Evolutionary conservation across 192 early-diverging fungal species (phyloP).

Genomic region (Mortierella antarctica): DNA sequence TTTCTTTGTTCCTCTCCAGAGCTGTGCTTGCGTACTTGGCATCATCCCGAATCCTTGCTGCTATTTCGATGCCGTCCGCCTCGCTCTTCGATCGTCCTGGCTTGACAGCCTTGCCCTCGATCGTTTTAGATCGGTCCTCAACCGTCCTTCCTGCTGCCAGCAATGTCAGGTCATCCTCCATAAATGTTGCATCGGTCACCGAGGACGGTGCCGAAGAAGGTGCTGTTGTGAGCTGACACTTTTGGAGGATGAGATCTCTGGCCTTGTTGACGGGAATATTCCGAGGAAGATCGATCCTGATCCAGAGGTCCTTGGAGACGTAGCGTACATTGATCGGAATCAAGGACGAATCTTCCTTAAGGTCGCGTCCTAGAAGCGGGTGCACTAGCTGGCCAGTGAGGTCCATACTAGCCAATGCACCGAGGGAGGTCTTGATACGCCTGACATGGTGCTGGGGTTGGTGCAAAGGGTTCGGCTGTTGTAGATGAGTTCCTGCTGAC

Average conservation of each 20-base stretch:
- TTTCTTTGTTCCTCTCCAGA: too few relatives aligned
- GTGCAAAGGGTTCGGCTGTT: background rate
- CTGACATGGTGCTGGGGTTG: constrained; percentile 6
- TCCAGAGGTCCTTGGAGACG: constrained; percentile 40
- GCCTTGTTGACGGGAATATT: constrained; percentile 30
- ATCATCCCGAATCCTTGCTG: too few relatives aligned
- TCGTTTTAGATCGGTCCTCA: too few relatives aligned
- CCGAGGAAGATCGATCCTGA: constrained; percentile 35
- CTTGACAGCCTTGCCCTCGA: too few relatives aligned
- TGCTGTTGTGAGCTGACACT: constrained; percentile 21
- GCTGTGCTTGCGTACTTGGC: too few relatives aligned
- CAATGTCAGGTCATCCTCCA: background rate
- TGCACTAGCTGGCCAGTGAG: constrained; percentile 14
- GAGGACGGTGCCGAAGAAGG: constrained; percentile 37
- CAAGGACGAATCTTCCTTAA: constrained; percentile 13
- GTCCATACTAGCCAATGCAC: constrained; percentile 33
- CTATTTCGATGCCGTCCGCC: background rate
- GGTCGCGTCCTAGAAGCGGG: constrained; percentile 7
- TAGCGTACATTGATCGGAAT: constrained; percentile 31
- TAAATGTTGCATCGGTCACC: constrained; percentile 2
- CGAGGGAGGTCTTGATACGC: constrained; percentile 26
- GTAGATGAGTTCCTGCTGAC: constrained; percentile 11
- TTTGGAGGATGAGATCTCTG: constrained; percentile 28
- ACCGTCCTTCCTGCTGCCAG: too few relatives aligned
- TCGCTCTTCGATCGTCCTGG: too few relatives aligned